These are phyloP conservation scores for Antitrichia curtipendula DNA, from an alignment of 225 moss, liverwort and hornwort species.

Conservation along the genomic window DNA sequence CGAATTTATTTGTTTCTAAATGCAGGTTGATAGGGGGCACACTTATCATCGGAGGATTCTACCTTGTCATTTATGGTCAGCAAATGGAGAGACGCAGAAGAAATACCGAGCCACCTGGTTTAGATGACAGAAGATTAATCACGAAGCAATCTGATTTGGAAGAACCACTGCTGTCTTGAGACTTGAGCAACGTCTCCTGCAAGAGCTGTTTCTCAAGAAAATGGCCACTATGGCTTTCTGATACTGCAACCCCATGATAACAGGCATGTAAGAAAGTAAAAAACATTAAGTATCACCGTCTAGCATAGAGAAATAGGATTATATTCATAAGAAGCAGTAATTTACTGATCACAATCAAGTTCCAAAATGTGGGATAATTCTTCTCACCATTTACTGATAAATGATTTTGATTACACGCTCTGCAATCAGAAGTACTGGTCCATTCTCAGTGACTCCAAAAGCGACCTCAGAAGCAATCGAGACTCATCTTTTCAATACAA, in stretches of 20 bases:
- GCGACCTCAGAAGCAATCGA: background rate
- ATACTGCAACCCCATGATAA: background rate
- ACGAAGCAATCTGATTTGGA: background rate
- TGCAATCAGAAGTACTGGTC: background rate
- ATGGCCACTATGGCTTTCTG: background rate
- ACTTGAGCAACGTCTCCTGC: background rate
- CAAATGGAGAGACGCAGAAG: background rate
- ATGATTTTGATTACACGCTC: background rate
- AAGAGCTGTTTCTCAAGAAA: background rate
- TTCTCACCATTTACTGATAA: background rate
- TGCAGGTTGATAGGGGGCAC: constrained; percentile 25
- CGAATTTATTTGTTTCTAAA: background rate
- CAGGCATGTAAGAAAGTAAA: background rate
- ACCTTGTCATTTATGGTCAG: constrained; percentile 19
- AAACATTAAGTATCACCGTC: background rate
- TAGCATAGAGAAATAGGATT: background rate
- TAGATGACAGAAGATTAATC: background rate
- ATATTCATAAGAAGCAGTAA: background rate
- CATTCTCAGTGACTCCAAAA: background rate
- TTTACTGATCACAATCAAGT: background rate
- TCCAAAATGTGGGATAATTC: background rate
- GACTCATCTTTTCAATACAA: background rate
- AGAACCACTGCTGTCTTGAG: constrained; percentile 17
- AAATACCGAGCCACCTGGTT: background rate
- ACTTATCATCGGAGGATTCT: constrained; percentile 27